A percentile compares a stretch with the other conserved stretches of the same genome.
phyloP scores from a whole-genome alignment of 495 filamentous ascomycete genomes.

The Tuber brumale region DNA sequence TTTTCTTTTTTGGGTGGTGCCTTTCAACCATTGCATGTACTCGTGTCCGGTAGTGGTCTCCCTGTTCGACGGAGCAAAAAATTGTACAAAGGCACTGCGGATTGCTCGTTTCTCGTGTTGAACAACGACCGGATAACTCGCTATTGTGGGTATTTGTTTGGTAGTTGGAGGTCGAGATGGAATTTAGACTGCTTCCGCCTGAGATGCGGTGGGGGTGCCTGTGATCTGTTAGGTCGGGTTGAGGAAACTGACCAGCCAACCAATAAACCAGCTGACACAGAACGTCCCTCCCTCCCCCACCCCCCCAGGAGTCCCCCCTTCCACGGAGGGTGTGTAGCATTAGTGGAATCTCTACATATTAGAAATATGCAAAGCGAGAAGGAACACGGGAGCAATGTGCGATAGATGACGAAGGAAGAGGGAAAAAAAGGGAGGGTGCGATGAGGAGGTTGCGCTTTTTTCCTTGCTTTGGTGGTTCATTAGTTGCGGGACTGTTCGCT shows the following conservation, averaged over 20 bases:
- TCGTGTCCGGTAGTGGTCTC: background rate
- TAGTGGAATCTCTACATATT: background rate
- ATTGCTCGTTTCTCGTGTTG: background rate
- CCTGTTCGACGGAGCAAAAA: background rate
- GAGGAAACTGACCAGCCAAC: background rate
- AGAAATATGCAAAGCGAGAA: background rate
- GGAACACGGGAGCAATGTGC: background rate
- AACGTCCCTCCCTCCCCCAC: background rate
- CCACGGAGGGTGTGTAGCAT: background rate
- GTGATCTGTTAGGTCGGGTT: background rate
- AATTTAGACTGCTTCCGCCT: background rate
- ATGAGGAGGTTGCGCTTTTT: background rate
- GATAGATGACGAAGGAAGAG: background rate
- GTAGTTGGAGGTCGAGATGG: background rate
- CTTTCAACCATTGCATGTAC: background rate
- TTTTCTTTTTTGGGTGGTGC: background rate
- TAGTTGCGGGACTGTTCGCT: too few species aligned
- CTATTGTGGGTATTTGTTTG: background rate
- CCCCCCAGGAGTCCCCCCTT: background rate
- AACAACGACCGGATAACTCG: too few species aligned
- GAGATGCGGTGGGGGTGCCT: background rate
- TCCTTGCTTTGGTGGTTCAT: background rate
- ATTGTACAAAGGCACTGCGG: accelerated
- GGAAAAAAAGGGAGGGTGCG: background rate
- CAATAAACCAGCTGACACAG: background rate